Base-by-base conservation (phyloP, 225 moss, liverwort and hornwort genomes). In the Marchantia polymorpha region DNA sequence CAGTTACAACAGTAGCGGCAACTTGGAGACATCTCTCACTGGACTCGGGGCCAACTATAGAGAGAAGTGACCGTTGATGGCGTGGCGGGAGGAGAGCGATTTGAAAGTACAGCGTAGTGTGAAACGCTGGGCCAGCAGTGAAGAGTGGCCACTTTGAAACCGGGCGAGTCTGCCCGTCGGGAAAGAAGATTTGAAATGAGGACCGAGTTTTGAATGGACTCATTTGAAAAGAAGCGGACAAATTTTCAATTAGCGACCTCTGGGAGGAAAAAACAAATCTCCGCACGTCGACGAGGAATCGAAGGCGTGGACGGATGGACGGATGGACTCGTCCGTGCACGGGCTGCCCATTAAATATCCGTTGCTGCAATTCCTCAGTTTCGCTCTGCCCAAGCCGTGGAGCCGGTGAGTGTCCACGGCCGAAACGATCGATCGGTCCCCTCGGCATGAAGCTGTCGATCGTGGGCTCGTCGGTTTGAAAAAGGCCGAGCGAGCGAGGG, bases 51-150 rank as follows among this genome's bases (percentile, higher is more conserved):
- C 58, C 58, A 58, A 58, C 58, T 58, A 17, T 59, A 59, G 75
- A 25, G 7, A 29, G 47, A 76, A 60, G 56, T 76, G 58, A 76
- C 75, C 75, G 75, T 76, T 76, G 59, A 58, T 76, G 19, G 75
- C 75, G 75, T 20, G 75, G 75, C 75, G 58, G 75, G 75, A 76
- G 75, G n/a, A 39, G 12, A 52, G 72, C 6, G 25, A 53, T 73
- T 73, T 52, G 72, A 73, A 73, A 73, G 72, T 52, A 52, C 22
- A 6, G 25, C 2, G 12, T 4, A 50, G 52, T 23, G n/a, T 10
- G 3, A 0, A 11, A 51, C 0, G 1, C 4, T 50, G 50, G 7
- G 22, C 20, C 12, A 67, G 30, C 6, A 27, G 65, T 2, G 11
- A 6, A 65, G 26, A 23, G 26, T 13, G 25, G 47, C 31, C 46